Evolutionary conservation across 352 stramenopile species (phyloP).

Genomic region (Saprolegnia parasitica): DNA sequence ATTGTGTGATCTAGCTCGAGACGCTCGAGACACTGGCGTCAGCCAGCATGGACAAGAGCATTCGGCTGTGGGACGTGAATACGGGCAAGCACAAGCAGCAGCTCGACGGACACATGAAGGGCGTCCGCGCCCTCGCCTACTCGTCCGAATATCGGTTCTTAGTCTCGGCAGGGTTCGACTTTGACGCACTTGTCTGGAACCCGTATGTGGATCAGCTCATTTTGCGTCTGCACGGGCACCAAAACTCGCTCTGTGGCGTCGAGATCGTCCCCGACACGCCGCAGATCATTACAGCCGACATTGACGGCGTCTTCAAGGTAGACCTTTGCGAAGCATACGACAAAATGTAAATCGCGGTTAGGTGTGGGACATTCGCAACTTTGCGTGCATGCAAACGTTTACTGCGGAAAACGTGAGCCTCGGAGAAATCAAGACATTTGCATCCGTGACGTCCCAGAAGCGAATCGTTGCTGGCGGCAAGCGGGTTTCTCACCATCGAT

Average conservation of each 20-base stretch:
- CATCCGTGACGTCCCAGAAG: slow-evolving; percentile 64
- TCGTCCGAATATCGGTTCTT: slow-evolving; percentile 83
- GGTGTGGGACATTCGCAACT: slow-evolving; percentile 88
- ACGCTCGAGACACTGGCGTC: slow-evolving; percentile 78
- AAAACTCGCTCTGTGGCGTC: slow-evolving; percentile 77
- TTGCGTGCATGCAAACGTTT: slow-evolving; percentile 87
- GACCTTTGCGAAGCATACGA: no score
- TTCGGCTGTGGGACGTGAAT: slow-evolving; percentile 85
- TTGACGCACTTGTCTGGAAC: slow-evolving; percentile 86
- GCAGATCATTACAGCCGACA: slow-evolving; percentile 83
- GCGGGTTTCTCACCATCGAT: slow-evolving; percentile 33
- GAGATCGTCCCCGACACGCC: slow-evolving; percentile 82
- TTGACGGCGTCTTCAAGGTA: slow-evolving; percentile 76
- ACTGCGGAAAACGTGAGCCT: slow-evolving; percentile 51
- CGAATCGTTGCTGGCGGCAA: slow-evolving; percentile 72
- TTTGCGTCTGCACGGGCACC: slow-evolving; percentile 77
- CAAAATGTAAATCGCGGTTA: neutral
- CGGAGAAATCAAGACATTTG: slow-evolving; percentile 67
- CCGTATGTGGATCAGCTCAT: slow-evolving; percentile 88
- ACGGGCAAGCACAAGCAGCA: slow-evolving; percentile 82
- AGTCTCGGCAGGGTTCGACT: slow-evolving; percentile 83
- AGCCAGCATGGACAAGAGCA: slow-evolving; percentile 84
- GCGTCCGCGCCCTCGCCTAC: slow-evolving; percentile 74
- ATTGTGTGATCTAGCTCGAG: slow-evolving; percentile 40
- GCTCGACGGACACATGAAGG: slow-evolving; percentile 79